Evolutionary conservation across 495 filamentous ascomycete species (phyloP), one percentile per base, ranked within the genome.

Genomic region (Podospora tetraspora): DNA sequence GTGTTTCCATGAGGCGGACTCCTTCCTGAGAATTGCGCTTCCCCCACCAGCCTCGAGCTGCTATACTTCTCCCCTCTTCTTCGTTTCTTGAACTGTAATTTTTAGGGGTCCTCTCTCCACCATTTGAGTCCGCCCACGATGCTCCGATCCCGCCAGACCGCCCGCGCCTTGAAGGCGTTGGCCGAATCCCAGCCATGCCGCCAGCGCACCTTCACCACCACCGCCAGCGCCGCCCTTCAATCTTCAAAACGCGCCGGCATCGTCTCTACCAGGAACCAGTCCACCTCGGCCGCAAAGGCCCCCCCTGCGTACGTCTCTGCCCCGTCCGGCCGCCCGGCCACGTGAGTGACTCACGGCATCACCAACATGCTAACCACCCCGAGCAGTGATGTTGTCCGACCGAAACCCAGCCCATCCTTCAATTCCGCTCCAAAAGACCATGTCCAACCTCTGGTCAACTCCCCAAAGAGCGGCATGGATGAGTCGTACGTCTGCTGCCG

Each of bases 321-420:
- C 58, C 29, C 16, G 13, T 21, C 0, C 43, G 11, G 43, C 27
- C 3, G 22, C 23, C 19, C 19, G 37, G 32, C 29, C 23, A 23
- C 8, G 16, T 29, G 16, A 34, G 74, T 75, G 75, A 73, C 72
- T 77, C 71, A 77, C 60, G 24, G 57, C 34, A 1, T 16, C 10
- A 12, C 3, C 27, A 11, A 62, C 25, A 32, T 66, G 63, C 77
- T 80, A 69, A 79, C 71, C 56, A 25, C 25, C 3, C 30, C 25
- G 57, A 61, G 65, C 72, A 83, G 81, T 27, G 78, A 80, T 59
- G 68, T 52, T 19, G 43, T 72, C 13, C 75, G 81, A 69, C 69
- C 87, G 59, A 82, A 80, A 21, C 88, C 91, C n/a, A 90, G 88
- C 70, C 88, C 90, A 63, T 80, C 89, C 0, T 92, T 92, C 82